phyloP scores from a whole-genome alignment of 2,329 filamentous ascomycete genomes.

The Penicillium griseofulvum region DNA sequence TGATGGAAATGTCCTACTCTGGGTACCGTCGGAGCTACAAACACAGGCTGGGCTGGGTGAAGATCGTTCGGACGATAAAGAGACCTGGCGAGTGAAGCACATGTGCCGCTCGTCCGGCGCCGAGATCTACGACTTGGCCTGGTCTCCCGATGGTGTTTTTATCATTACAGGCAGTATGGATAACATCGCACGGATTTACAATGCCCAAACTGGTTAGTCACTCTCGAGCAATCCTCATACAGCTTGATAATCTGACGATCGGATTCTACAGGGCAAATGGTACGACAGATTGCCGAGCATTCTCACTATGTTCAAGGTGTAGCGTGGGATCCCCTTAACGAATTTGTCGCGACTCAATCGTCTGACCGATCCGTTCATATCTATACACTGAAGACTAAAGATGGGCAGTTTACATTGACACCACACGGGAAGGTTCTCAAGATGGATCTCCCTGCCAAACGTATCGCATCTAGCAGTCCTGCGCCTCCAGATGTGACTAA shows the following conservation, averaged over 20 bases:
- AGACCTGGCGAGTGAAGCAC: conserved; percentile 93
- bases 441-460: conserved; percentile 87
- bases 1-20: conserved; percentile 94
- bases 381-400: conserved; percentile 92
- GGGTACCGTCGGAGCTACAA: conserved; percentile 81
- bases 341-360: conserved; percentile 96
- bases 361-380: conserved; percentile 98
- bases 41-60: conserved; percentile 70
- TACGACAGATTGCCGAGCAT: conserved; percentile 94
- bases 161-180: conserved; percentile 99
- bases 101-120: conserved; percentile 95
- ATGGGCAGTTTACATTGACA: conserved; percentile 84
- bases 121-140: conserved; percentile 96
- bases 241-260: conserved; percentile 23
- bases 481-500: conserved; percentile 73
- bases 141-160: conserved; percentile 94
- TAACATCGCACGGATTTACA: conserved; percentile 96
- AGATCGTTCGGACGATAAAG: conserved; percentile 86
- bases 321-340: conserved; percentile 96
- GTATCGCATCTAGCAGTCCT: conserved; percentile 88
- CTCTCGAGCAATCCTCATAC: neutral
- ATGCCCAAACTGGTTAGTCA: conserved; percentile 75
- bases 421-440: conserved; percentile 79
- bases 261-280: conserved; percentile 56
- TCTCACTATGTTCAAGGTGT: conserved; percentile 98